A percentile compares a stretch with the other conserved stretches of the same genome.
Evolutionary conservation across 1,139 yeast species (phyloP).

Genomic region (Chernovozyma sophiae-reginae): DNA sequence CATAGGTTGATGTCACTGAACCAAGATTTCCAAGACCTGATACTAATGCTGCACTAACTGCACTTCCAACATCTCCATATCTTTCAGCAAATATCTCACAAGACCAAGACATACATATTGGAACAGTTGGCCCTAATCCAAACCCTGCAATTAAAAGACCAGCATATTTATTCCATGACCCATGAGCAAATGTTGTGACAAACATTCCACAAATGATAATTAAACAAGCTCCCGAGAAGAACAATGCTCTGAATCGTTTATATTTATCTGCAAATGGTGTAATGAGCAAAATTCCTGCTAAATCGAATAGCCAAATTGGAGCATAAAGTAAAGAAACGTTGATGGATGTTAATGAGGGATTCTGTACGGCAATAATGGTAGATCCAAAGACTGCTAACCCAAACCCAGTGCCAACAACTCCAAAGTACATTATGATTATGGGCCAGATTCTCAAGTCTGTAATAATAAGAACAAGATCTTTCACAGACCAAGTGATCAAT

Average conservation of each 20-base stretch:
- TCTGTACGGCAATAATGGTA: constrained; percentile 65
- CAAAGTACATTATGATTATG: constrained; percentile 80
- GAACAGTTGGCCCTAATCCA: constrained; percentile 89
- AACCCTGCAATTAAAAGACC: constrained; percentile 80
- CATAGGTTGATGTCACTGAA: constrained; percentile 80
- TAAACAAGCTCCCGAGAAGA: constrained; percentile 58
- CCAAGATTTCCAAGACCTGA: constrained; percentile 87
- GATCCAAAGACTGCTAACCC: constrained; percentile 86
- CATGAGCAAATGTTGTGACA: constrained; percentile 71
- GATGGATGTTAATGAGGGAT: constrained; percentile 62
- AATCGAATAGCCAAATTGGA: constrained; percentile 86
- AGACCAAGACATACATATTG: constrained; percentile 83
- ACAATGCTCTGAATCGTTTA: constrained; percentile 52
- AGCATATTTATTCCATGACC: constrained; percentile 72
- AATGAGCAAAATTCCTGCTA: constrained; percentile 68
- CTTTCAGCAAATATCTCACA: constrained; percentile 68
- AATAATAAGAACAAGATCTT: constrained; percentile 54
- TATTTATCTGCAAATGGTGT: constrained; percentile 79
- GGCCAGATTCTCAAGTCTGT: constrained; percentile 76
- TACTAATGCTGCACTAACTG: constrained; percentile 77
- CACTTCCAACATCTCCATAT: constrained; percentile 83
- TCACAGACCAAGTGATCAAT: constrained; percentile 53
- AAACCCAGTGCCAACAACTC: constrained; percentile 85
- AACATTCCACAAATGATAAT: constrained; percentile 72
- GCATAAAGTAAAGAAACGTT: constrained; percentile 74